These are phyloP conservation scores for Gossypium bickii DNA, from an alignment of 345 rosid genomes.

Conservation along the genomic window DNA sequence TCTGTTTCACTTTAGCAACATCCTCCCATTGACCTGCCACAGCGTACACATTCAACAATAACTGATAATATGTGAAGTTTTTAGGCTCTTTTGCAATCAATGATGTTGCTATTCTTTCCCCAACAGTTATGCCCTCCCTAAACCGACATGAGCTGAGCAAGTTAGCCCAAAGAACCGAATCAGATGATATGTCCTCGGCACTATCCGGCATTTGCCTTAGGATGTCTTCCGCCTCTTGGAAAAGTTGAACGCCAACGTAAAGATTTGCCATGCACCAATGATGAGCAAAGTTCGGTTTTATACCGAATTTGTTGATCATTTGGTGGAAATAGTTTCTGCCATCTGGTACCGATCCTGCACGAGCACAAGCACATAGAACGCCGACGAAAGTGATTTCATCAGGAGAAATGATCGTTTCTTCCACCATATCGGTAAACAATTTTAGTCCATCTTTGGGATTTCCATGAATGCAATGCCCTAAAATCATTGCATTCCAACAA, in stretches of 20 bases:
- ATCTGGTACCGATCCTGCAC: conserved; percentile 39
- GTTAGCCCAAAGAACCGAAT: conserved; percentile 35
- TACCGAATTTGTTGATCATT: conserved; percentile 39
- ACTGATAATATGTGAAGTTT: conserved; percentile 50
- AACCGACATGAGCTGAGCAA: conserved; percentile 53
- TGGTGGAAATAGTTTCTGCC: conserved; percentile 44
- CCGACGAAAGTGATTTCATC: conserved; percentile 59
- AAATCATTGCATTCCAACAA: conserved; percentile 77
- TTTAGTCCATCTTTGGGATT: conserved; percentile 51
- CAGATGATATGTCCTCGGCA: conserved; percentile 32
- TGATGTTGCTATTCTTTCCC: neutral
- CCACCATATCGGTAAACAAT: conserved; percentile 40
- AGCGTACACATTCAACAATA: conserved; percentile 28
- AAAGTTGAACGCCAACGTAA: conserved; percentile 32
- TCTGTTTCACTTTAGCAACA: conserved; percentile 5
- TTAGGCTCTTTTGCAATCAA: conserved; percentile 44
- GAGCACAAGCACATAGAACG: conserved; percentile 61
- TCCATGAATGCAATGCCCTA: conserved; percentile 76
- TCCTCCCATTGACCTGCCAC: conserved; percentile 2
- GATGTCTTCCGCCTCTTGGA: conserved; percentile 45
- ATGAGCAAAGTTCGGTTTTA: conserved; percentile 74
- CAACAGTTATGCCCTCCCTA: conserved; percentile 19
- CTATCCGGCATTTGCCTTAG: conserved; percentile 36
- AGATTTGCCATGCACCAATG: conserved; percentile 81
- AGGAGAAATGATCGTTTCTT: conserved; percentile 24